phyloP scores from a whole-genome alignment of 1,284 basidiomycete genomes.

The Ceratobasidium sp. region DNA sequence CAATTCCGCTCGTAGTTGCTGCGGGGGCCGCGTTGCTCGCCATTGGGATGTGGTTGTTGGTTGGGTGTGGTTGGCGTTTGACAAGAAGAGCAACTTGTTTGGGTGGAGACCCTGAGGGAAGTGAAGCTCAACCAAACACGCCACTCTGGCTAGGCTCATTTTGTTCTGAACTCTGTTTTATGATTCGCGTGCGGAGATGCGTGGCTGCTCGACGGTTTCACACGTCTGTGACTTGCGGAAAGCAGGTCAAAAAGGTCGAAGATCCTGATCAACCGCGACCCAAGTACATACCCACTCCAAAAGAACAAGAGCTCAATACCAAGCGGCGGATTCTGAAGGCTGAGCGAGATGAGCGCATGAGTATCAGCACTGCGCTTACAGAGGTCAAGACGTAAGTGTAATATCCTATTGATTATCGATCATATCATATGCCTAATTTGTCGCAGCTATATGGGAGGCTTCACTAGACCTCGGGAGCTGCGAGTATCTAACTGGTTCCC shows the following conservation, averaged over 20 bases:
- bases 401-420: no score
- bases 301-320: constrained; percentile 27
- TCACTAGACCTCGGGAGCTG: constrained; percentile 55
- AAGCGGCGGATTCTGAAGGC: constrained; percentile 50
- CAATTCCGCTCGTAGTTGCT: constrained; percentile 66
- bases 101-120: background rate
- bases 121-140: background rate
- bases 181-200: background rate
- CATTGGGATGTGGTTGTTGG: constrained; percentile 9
- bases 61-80: constrained; percentile 7
- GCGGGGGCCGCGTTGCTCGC: constrained; percentile 43
- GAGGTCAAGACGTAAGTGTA: no score
- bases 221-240: background rate
- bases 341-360: constrained; percentile 56
- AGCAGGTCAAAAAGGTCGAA: constrained; percentile 10
- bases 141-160: background rate
- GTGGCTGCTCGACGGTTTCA: constrained; percentile 1
- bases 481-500: constrained; percentile 52
- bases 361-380: constrained; percentile 47
- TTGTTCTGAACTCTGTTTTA: background rate
- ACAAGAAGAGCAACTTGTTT: constrained; percentile 13
- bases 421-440: no score
- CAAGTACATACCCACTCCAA: background rate
- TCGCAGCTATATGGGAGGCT: constrained; percentile 53
- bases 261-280: background rate